A percentile compares a stretch with the other conserved stretches of the same genome.
These are phyloP conservation scores for Periglandula ipomoeae DNA, from an alignment of 2,329 filamentous ascomycete species.

Conservation along the genomic window DNA sequence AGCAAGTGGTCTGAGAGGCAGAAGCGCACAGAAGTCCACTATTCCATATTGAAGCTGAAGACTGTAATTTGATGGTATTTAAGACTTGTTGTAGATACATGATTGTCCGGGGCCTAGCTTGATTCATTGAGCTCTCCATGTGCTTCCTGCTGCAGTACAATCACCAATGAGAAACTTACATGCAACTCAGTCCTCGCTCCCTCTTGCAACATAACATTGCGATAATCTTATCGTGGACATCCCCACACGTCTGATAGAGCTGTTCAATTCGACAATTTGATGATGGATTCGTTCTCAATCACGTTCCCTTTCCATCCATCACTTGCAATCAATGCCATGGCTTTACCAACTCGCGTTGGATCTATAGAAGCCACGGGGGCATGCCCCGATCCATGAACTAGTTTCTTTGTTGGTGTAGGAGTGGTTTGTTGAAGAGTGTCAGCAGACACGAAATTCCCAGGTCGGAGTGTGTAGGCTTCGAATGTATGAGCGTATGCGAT, in stretches of 20 bases:
- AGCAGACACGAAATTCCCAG: constrained; percentile 20
- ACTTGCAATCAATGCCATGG: constrained; percentile 25
- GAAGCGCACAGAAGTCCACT: no score
- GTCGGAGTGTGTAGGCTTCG: constrained; percentile 27
- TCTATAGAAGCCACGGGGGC: constrained; percentile 22
- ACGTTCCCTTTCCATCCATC: constrained; percentile 27
- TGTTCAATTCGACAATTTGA: constrained; percentile 17
- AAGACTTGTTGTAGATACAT: no score
- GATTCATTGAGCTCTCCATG: no score
- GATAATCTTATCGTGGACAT: neutral
- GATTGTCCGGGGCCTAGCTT: no score
- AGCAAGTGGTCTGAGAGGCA: no score
- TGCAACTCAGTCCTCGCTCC: no score
- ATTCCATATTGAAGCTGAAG: no score
- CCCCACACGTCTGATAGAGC: neutral
- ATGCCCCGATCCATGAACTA: constrained; percentile 16
- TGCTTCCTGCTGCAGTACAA: no score
- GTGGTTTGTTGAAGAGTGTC: constrained; percentile 15
- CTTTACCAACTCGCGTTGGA: constrained; percentile 25
- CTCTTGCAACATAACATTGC: no score
- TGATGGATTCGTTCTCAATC: constrained; percentile 23
- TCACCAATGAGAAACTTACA: no score
- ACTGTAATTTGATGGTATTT: no score
- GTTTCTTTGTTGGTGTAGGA: constrained; percentile 15
- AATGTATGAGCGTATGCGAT: constrained; percentile 23